Conservation (phyloP, 1,139 yeast genomes). For the Insectozyma bohioensis region DNA sequence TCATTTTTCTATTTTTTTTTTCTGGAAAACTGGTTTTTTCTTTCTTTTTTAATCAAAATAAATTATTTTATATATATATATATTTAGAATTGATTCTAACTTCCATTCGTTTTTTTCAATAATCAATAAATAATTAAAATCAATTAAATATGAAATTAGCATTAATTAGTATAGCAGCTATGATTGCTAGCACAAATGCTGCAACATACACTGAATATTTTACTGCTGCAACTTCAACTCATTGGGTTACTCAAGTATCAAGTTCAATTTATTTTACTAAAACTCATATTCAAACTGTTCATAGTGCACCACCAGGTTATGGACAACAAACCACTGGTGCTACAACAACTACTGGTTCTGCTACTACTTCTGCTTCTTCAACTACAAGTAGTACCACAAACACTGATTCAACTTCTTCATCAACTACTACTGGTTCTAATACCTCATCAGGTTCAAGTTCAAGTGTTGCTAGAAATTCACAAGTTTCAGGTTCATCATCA, state of each 20-base stretch:
- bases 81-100: too few relatives aligned
- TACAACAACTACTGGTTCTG: slow-evolving; percentile 12
- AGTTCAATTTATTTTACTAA: slow-evolving; percentile 17
- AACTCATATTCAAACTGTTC: slow-evolving; percentile 11
- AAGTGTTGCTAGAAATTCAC: too few relatives aligned
- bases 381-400: slow-evolving; percentile 11
- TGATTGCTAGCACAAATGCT: slow-evolving; percentile 16
- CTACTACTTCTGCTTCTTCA: slow-evolving; percentile 18
- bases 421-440: slow-evolving; percentile 16
- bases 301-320: slow-evolving; percentile 14
- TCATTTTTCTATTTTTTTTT: too few relatives aligned
- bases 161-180: slow-evolving; percentile 5
- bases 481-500: too few relatives aligned
- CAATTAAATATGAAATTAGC: slow-evolving; percentile 8
- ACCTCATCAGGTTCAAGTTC: slow-evolving; percentile 20
- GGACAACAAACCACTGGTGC: slow-evolving; percentile 14
- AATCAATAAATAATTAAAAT: too few relatives aligned
- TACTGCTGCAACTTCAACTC: slow-evolving; percentile 26
- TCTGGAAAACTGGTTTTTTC: too few relatives aligned
- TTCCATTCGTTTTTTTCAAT: too few relatives aligned
- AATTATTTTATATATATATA: too few relatives aligned
- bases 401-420: slow-evolving; percentile 20
- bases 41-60: too few relatives aligned
- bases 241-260: slow-evolving; percentile 20
- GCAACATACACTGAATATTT: slow-evolving; percentile 22